Evolutionary conservation across 164 flowering plant species (phyloP), one percentile per base, ranked within the genome.

Genomic region (Macadamia tetraphylla): DNA sequence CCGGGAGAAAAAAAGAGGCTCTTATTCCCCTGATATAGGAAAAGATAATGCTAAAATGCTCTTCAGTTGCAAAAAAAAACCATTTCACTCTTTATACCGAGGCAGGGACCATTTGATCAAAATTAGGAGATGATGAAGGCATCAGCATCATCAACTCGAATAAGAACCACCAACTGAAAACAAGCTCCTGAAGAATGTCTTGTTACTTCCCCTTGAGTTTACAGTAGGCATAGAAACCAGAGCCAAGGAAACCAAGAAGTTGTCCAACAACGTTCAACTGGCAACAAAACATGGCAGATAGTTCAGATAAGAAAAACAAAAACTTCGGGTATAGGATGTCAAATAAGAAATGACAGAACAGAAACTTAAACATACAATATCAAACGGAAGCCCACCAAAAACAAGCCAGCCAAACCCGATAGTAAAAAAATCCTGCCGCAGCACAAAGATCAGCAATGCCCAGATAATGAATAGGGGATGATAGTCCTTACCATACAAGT

Each of bases 301-400:
- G 30, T 51, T 49, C 32, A n/a, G 3, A 14, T 35, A 13, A 70
- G 32, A 11, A 31, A 66, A 42, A 51, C 3, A n/a, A 40, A 29
- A 43, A 30, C 51, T 12, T 31, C 18, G 9, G 23, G 40, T 6
- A 5, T 48, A 76, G 3, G 53, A 62, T 56, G 51, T 29, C 29
- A 60, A 35, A 59, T 10, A n/a, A 12, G 3, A 18, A 12, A 46
- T 6, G 43, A 55, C 23, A 1, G 49, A 12, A n/a, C 53, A 51
- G 23, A 46, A 66, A 15, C 60, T 56, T n/a, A 63, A 5, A 78
- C 93, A 86, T 74, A 94, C 97, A 68, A 84, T 23, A 77, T 94
- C 98, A 78, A 94, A 90, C 13, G 96, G 96, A 70, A 94, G 94
- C 66, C 98, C 97, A 12, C 98, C 92, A 77, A 94, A 94, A 18